Evolutionary conservation across 202 grass and related monocot species (phyloP), one percentile per base, ranked within the genome.

Genomic region (Musa balbisiana): DNA sequence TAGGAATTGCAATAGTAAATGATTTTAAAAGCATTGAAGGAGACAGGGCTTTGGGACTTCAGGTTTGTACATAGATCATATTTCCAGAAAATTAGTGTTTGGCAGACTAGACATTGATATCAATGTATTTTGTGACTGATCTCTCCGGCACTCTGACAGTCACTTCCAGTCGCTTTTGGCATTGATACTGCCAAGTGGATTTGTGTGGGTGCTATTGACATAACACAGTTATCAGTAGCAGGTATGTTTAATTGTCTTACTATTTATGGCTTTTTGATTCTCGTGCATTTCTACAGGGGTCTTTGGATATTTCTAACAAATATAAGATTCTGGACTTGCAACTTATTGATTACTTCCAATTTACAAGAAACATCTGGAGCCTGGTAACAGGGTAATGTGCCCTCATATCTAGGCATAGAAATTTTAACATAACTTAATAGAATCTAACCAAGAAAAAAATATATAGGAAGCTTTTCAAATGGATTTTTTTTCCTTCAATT

Each of bases 1-100:
- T 98, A 25, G 94, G 94, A 53, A 92, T 98, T 80, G 94, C 88
- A 69, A 98, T 98, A 71, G 84, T 98, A 62, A 98, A 98, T 85
- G 94, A 98, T 82, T 98, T 98, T 79, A 98, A 98, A 81, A 98
- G 94, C 73, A 89, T 98, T 17, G 91, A 98, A 82, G 94, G 94
- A 8, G 91, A 98, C 81, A 92, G 80, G 84, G 73, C 77, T 85
- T 78, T 98, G 67, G 94, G 94, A 63, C 86, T 98, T 80, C 87
- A 98, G 94, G 94, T 98, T 84, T 77, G 82, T 80, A 71, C 76
- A 14, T 27, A 33, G 23, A 14, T 27, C 22, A 55, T 74, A 74
- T 55, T 27, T 29, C 24, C 11, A 55, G 13, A 74, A 29, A 15
- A n/a, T 51, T 74, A 27, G 23, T 3, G 11, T 29, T 56, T 17